A percentile compares a stretch with the other conserved stretches of the same genome.
These are phyloP conservation scores for Suillus lakei DNA, from an alignment of 768 basidiomycete genomes.

Conservation along the genomic window DNA sequence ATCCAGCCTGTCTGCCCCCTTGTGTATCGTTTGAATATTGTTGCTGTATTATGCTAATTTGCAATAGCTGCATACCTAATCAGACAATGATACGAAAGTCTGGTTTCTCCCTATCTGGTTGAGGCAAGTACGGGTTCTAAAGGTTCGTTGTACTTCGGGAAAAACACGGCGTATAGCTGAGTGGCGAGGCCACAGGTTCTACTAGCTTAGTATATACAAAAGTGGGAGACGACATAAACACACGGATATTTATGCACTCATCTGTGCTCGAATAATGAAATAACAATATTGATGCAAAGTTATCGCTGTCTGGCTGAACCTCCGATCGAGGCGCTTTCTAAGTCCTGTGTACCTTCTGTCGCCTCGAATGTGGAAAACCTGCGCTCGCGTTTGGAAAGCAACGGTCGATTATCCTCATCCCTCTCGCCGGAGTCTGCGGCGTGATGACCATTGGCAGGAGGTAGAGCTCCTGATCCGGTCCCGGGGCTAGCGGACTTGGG, in stretches of 20 bases:
- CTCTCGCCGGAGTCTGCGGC: conserved; percentile 21
- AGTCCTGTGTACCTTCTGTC: conserved; percentile 50
- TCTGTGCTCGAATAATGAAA: background rate
- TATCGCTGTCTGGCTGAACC: conserved; percentile 38
- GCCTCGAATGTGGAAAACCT: conserved; percentile 58
- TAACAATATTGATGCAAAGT: too few species aligned
- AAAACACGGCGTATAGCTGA: background rate
- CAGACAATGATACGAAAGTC: background rate
- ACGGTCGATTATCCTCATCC: conserved; percentile 9
- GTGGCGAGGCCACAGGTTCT: background rate
- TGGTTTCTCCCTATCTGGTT: background rate
- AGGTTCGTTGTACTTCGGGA: background rate
- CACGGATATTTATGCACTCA: background rate
- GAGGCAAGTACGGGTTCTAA: background rate
- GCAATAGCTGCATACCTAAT: background rate
- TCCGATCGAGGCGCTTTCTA: conserved; percentile 47
- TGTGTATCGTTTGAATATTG: background rate
- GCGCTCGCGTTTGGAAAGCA: conserved; percentile 14
- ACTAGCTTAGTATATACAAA: background rate
- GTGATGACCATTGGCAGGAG: conserved; percentile 17
- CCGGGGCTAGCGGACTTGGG: conserved; percentile 5
- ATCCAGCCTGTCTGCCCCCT: background rate
- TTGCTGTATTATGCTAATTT: background rate
- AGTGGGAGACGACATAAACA: background rate
- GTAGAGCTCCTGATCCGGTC: conserved; percentile 8